phyloP scores from a whole-genome alignment of 2,329 filamentous ascomycete genomes.

The Aspergillus pseudonomiae region DNA sequence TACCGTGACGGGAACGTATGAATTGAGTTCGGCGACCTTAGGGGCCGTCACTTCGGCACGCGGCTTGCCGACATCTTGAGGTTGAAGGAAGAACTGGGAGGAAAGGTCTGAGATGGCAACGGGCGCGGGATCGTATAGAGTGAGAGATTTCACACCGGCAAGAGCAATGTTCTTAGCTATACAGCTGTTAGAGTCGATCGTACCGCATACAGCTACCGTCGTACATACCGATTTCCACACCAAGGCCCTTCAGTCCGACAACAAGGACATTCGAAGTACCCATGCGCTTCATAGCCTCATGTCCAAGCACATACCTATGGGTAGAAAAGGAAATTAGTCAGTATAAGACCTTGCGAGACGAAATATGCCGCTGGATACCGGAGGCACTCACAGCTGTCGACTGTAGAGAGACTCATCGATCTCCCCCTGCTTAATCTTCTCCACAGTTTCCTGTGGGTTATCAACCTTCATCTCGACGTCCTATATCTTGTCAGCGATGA shows the following conservation, averaged over 20 bases:
- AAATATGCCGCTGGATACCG: background rate
- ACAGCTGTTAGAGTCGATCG: conserved; percentile 11
- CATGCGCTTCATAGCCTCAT: conserved; percentile 98
- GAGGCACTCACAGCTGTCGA: conserved; percentile 57
- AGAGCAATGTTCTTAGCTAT: conserved; percentile 94
- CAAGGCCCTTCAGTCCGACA: conserved; percentile 87
- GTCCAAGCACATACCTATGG: conserved; percentile 67
- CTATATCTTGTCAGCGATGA: conserved; percentile 31
- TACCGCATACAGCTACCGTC: background rate
- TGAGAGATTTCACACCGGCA: conserved; percentile 95
- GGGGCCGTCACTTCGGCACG: conserved; percentile 85
- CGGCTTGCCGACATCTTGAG: conserved; percentile 87
- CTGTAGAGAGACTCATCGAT: conserved; percentile 71
- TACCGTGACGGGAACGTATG: conserved; percentile 87
- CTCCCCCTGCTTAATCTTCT: conserved; percentile 65
- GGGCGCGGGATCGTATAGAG: conserved; percentile 85
- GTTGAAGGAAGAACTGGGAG: conserved; percentile 93
- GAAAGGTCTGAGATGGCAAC: conserved; percentile 87
- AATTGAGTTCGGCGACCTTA: conserved; percentile 90
- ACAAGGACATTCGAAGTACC: conserved; percentile 91
- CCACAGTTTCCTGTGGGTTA: conserved; percentile 58
- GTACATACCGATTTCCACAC: conserved; percentile 77
- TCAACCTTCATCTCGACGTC: conserved; percentile 66
- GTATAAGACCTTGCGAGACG: no score
- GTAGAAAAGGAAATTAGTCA: background rate